A percentile compares a stretch with the other conserved stretches of the same genome.
Conservation (phyloP, 306 rosid genomes). For the Chamaecrista fasciculata region DNA sequence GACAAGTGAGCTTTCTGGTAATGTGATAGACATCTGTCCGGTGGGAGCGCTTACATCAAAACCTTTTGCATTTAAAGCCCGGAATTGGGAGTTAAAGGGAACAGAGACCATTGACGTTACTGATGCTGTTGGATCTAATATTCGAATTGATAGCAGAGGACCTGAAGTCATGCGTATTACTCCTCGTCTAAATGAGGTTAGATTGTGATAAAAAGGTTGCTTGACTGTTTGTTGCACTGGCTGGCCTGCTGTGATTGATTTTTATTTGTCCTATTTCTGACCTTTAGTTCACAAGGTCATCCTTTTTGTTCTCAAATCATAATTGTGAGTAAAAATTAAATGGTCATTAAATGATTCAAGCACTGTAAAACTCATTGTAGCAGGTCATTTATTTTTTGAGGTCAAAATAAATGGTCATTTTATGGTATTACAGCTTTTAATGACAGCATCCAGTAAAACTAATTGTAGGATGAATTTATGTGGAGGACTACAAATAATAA, state of each 20-base stretch:
- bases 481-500: slow-evolving; percentile 1
- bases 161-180: slow-evolving; percentile 93
- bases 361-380: background rate
- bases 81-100: slow-evolving; percentile 97
- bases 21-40: slow-evolving; percentile 97
- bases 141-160: slow-evolving; percentile 96
- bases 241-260: background rate
- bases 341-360: too few relatives aligned
- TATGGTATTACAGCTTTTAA: slow-evolving; percentile 1
- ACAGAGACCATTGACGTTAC: slow-evolving; percentile 95
- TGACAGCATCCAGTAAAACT: background rate
- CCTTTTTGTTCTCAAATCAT: background rate
- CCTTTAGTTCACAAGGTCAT: background rate
- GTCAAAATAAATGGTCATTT: too few relatives aligned
- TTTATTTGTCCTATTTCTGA: background rate
- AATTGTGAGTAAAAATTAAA: background rate
- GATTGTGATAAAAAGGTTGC: slow-evolving; percentile 26
- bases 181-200: slow-evolving; percentile 95
- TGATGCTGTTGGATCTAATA: slow-evolving; percentile 98
- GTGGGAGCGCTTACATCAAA: slow-evolving; percentile 97
- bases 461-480: slow-evolving; percentile 5
- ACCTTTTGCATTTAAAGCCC: slow-evolving; percentile 98
- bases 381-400: background rate
- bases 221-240: slow-evolving; percentile 8
- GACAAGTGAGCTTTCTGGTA: slow-evolving; percentile 99